These are phyloP conservation scores for Corinectria fuckeliana DNA, from an alignment of 2,329 filamentous ascomycete species.

Conservation along the genomic window DNA sequence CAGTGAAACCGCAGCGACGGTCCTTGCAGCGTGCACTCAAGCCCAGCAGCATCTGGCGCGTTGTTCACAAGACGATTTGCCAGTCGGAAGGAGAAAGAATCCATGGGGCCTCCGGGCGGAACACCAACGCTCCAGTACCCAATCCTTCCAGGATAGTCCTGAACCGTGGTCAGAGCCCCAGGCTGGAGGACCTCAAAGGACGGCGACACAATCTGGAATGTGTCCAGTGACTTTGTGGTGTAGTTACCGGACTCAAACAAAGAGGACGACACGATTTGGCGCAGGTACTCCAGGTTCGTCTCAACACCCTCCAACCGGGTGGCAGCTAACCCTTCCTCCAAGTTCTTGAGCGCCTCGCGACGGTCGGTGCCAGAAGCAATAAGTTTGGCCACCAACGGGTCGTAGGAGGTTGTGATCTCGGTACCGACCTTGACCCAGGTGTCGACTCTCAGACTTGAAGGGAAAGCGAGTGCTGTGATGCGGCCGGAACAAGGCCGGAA, in stretches of 20 bases:
- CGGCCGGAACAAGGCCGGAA: constrained; percentile 66
- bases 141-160: constrained; percentile 49
- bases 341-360: constrained; percentile 66
- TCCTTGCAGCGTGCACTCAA: constrained; percentile 46
- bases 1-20: constrained; percentile 45
- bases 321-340: constrained; percentile 65
- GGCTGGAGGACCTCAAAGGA: constrained; percentile 47
- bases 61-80: constrained; percentile 48
- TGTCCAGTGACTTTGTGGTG: constrained; percentile 44
- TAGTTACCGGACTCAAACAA: constrained; percentile 39
- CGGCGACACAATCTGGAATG: constrained; percentile 36
- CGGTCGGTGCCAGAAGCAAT: constrained; percentile 69
- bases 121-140: constrained; percentile 49
- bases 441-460: constrained; percentile 62
- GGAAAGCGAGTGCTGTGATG: constrained; percentile 63
- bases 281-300: constrained; percentile 46
- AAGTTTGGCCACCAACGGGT: constrained; percentile 78
- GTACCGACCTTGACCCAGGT: constrained; percentile 73
- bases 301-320: constrained; percentile 41
- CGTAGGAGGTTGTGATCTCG: constrained; percentile 75
- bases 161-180: constrained; percentile 46
- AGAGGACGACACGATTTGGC: constrained; percentile 37
- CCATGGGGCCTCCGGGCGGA: constrained; percentile 51
- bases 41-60: constrained; percentile 33
- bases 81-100: constrained; percentile 44